A percentile compares a stretch with the other conserved stretches of the same genome.
Conservation (phyloP, 129 eudicot species). For the Daucus carota region DH1_v3.0 NC_030388.2:27835001-27835500, state of each 20-base stretch:
- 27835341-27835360: constrained; percentile 69
- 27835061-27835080: not conserved
- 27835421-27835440: constrained; percentile 80
- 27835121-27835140: constrained; percentile 49
- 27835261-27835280: not conserved
- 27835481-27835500: not conserved
- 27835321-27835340: not conserved
- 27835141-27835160: constrained; percentile 41
- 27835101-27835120: constrained; percentile 37
- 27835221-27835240: constrained; percentile 45
- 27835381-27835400: constrained; percentile 77
- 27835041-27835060: not conserved
- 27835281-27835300: not conserved
- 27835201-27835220: constrained; percentile 43
- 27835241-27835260: constrained; percentile 72
- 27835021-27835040: constrained; percentile 25
- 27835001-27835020: constrained; percentile 34
- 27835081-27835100: not conserved
- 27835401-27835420: constrained; percentile 93
- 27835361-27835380: constrained; percentile 72
- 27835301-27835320: not conserved
- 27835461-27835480: not conserved
- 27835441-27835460: constrained; percentile 20
- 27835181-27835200: constrained; percentile 43
- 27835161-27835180: constrained; percentile 45